Evolutionary conservation across 192 early-diverging fungal genomes (phyloP).

Genomic region (Lobosporangium transversale): DNA sequence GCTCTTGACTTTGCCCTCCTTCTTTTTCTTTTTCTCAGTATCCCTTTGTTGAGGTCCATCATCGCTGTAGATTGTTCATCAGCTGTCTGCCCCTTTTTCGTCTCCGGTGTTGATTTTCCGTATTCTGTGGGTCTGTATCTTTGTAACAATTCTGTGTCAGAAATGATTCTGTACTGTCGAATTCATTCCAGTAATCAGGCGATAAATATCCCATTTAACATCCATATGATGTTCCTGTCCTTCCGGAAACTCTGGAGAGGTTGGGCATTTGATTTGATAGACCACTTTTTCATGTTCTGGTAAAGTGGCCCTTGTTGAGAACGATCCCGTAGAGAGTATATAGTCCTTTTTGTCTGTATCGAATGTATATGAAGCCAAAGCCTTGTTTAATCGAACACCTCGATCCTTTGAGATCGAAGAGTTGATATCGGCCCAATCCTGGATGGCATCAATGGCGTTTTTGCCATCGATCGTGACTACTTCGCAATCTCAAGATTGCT

Average conservation of each 20-base stretch:
- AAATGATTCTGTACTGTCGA: constrained; percentile 25
- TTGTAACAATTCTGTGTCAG: constrained; percentile 21
- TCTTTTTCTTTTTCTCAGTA: no score
- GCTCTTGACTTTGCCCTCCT: no score
- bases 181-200: constrained; percentile 22
- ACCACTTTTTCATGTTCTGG: constrained; percentile 13
- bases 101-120: not conserved
- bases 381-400: constrained; percentile 48
- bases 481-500: constrained; percentile 26
- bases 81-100: not conserved
- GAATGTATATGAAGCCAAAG: not conserved
- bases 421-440: constrained; percentile 21
- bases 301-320: constrained; percentile 14
- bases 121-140: constrained; percentile 1
- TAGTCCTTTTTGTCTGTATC: not conserved
- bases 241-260: not conserved
- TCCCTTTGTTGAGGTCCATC: not conserved
- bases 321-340: constrained; percentile 1
- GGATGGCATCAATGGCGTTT: constrained; percentile 30
- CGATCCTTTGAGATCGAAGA: constrained; percentile 36
- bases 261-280: constrained; percentile 31
- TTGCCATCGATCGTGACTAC: constrained; percentile 29
- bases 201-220: constrained; percentile 21
- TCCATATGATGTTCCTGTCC: not conserved
- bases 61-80: not conserved